Conservation (phyloP, 306 rosid genomes). For the Calophaca sinica region DNA sequence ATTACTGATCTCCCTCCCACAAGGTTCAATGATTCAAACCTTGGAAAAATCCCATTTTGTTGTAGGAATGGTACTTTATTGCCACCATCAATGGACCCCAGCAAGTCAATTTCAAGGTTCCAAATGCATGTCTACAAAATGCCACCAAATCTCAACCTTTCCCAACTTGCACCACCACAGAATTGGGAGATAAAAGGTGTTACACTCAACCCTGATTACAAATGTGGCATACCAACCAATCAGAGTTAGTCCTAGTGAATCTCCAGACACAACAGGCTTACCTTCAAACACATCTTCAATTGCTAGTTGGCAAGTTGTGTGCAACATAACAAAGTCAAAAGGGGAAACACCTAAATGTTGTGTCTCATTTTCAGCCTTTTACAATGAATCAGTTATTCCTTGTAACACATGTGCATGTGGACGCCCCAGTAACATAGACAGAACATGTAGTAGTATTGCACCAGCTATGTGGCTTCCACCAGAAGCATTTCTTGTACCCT, state of each 20-base stretch:
- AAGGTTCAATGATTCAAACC: slow-evolving; percentile 65
- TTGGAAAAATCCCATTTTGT: slow-evolving; percentile 82
- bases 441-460: slow-evolving; percentile 66
- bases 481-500: slow-evolving; percentile 82
- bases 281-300: slow-evolving; percentile 68
- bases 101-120: slow-evolving; percentile 76
- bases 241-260: slow-evolving; percentile 74
- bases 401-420: slow-evolving; percentile 98
- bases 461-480: slow-evolving; percentile 86
- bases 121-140: slow-evolving; percentile 83
- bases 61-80: slow-evolving; percentile 92
- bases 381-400: slow-evolving; percentile 83
- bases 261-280: slow-evolving; percentile 62
- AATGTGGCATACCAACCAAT: slow-evolving; percentile 80
- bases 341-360: slow-evolving; percentile 71
- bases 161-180: slow-evolving; percentile 70
- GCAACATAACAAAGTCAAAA: slow-evolving; percentile 72
- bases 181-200: slow-evolving; percentile 82
- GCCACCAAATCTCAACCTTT: slow-evolving; percentile 83
- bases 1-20: slow-evolving; percentile 81
- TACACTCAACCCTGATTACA: slow-evolving; percentile 72
- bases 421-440: slow-evolving; percentile 56
- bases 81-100: slow-evolving; percentile 77
- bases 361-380: slow-evolving; percentile 92
- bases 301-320: slow-evolving; percentile 93